Conservation (phyloP, 495 filamentous ascomycete genomes). For the Lasiosphaeria miniovina region DNA sequence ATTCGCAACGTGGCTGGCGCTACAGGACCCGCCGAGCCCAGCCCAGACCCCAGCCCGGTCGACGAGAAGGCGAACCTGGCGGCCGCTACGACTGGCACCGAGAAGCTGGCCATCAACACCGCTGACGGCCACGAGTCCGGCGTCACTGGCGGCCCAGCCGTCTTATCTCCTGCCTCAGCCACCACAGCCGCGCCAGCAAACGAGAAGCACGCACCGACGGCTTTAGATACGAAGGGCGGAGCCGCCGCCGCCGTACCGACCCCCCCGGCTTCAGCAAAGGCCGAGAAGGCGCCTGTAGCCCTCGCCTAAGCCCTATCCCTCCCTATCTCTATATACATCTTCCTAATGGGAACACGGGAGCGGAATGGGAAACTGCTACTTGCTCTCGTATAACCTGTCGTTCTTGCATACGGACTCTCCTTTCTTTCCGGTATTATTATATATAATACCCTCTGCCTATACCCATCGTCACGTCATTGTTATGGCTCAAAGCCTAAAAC, state of each 20-base stretch:
- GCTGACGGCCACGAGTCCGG: constrained; percentile 8
- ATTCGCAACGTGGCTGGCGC: constrained; percentile 51
- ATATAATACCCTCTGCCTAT: no score
- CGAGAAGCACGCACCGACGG: not conserved
- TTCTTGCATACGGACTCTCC: no score
- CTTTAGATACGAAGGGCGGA: not conserved
- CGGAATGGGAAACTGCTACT: no score
- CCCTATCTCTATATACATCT: no score
- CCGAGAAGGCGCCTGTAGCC: no score
- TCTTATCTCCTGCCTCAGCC: constrained; percentile 24
- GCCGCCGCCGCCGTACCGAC: not conserved
- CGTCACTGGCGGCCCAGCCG: constrained; percentile 34
- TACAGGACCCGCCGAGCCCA: constrained; percentile 27
- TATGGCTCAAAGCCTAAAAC: no score
- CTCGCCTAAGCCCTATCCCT: no score
- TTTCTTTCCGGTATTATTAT: no score
- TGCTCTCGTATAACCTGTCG: no score
- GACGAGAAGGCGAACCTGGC: constrained; percentile 15
- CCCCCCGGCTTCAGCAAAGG: no score
- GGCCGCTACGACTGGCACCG: not conserved
- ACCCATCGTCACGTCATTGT: no score
- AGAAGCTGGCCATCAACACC: constrained; percentile 15
- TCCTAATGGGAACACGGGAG: no score
- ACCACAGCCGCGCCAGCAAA: not conserved
- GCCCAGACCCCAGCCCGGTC: constrained; percentile 17